Percentiles rank a stretch among this genome's conserved stretches.
Evolutionary conservation across 1,139 yeast genomes (phyloP).

Genomic region (Petasospora rhodanensis): DNA sequence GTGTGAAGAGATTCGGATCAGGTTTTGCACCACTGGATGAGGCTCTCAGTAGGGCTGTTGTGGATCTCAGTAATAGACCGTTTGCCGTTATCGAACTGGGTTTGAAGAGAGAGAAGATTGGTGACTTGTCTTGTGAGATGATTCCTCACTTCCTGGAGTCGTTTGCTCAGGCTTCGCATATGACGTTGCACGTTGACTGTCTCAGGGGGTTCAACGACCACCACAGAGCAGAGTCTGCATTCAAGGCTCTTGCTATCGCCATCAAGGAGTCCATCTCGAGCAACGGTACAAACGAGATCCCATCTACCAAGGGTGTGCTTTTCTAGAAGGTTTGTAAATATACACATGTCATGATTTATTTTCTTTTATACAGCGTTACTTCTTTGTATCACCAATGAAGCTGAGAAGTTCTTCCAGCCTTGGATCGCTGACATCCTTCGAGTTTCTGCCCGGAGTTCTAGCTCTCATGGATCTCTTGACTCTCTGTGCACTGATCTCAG

Average conservation of each 20-base stretch:
- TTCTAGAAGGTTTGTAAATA: constrained; percentile 33
- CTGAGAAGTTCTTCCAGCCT: no score
- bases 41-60: constrained; percentile 90
- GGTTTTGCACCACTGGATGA: constrained; percentile 97
- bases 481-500: no score
- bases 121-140: constrained; percentile 92
- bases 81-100: constrained; percentile 88
- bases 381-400: no score
- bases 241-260: constrained; percentile 93
- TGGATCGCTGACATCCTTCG: no score
- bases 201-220: constrained; percentile 92
- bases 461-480: no score
- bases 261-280: constrained; percentile 77
- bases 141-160: constrained; percentile 93
- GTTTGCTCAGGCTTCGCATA: constrained; percentile 86
- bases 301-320: constrained; percentile 93
- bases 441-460: no score
- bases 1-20: constrained; percentile 88
- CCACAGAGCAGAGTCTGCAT: constrained; percentile 93
- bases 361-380: not conserved
- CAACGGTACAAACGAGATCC: constrained; percentile 87
- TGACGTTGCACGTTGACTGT: constrained; percentile 93
- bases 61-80: constrained; percentile 90
- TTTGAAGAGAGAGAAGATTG: constrained; percentile 85
- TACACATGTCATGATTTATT: not conserved